Evolutionary conservation across 352 stramenopile species (phyloP).

Genomic region (Pythium sukuiense): DNA sequence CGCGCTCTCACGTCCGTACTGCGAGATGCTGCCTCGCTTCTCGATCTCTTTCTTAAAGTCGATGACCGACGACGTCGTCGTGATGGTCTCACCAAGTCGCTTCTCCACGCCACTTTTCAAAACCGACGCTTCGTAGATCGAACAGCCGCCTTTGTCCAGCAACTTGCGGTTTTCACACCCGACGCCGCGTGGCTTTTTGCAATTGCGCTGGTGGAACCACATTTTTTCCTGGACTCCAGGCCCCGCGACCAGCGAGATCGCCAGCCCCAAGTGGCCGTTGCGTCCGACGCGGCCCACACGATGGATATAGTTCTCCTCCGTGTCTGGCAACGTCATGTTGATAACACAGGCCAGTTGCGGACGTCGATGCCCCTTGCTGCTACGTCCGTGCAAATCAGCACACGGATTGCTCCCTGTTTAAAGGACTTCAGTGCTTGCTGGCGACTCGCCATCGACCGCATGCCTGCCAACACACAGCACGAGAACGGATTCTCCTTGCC

Average conservation of each 20-base stretch:
- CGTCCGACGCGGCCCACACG: background rate
- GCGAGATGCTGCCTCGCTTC: background rate
- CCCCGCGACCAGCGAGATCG: background rate
- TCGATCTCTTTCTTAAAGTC: background rate
- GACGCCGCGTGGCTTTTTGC: background rate
- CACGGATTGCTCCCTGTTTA: background rate
- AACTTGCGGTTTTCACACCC: background rate
- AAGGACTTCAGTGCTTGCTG: background rate
- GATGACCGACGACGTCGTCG: background rate
- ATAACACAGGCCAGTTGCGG: background rate
- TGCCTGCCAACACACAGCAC: background rate
- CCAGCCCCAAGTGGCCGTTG: background rate
- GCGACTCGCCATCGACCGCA: background rate
- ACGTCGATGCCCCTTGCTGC: background rate
- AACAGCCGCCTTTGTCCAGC: background rate
- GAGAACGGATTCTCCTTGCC: background rate
- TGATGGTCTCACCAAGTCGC: background rate
- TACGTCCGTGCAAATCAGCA: background rate
- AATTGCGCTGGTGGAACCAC: background rate
- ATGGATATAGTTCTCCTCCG: background rate
- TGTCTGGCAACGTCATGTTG: background rate
- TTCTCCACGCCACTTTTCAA: background rate
- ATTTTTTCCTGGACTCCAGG: background rate
- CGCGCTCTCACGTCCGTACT: background rate
- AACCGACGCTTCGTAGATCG: background rate